phyloP scores from a whole-genome alignment of 2,329 filamentous ascomycete genomes.

The Aureobasidium mangrovei region DNA sequence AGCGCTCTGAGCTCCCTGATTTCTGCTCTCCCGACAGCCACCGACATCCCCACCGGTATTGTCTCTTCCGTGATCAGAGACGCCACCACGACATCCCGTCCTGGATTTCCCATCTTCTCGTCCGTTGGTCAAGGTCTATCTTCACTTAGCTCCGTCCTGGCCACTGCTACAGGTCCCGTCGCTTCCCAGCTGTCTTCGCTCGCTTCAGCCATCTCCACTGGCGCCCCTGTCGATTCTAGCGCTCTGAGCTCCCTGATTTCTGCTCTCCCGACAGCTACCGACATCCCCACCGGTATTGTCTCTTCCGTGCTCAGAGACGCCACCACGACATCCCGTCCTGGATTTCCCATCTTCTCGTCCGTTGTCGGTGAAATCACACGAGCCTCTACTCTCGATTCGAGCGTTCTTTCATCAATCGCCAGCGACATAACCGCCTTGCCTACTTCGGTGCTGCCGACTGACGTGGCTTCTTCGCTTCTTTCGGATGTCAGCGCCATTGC shows the following conservation, averaged over 20 bases:
- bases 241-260: background rate
- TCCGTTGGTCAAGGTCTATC: background rate
- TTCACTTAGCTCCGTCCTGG: background rate
- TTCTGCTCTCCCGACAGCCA: background rate
- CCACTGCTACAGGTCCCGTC: background rate
- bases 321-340: background rate
- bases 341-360: background rate
- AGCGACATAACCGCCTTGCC: background rate
- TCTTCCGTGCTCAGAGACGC: background rate
- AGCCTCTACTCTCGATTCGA: background rate
- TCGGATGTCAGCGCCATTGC: background rate
- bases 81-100: background rate
- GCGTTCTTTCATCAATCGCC: background rate
- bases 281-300: background rate
- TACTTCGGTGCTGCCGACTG: background rate
- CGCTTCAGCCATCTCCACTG: background rate
- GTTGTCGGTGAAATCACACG: background rate
- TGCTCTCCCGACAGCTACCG: background rate
- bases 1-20: background rate
- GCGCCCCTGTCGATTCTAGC: background rate
- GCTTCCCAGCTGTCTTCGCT: background rate
- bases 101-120: background rate
- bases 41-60: background rate
- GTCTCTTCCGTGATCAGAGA: background rate
- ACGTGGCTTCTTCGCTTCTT: background rate